Conservation (phyloP, 495 filamentous ascomycete species). For the Aspergillus ostianus region DNA sequence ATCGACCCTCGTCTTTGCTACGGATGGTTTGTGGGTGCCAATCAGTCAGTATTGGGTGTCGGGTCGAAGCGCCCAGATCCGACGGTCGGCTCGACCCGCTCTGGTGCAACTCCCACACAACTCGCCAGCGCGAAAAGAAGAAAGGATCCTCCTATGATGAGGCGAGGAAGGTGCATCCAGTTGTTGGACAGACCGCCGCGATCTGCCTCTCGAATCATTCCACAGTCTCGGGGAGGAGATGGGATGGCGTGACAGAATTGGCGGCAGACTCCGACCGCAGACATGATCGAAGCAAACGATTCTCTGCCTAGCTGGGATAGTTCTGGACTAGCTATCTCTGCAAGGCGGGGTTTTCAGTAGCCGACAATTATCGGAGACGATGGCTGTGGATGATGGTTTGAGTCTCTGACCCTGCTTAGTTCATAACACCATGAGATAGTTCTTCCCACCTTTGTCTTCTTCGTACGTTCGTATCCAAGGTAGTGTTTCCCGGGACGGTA, state of each 20-base stretch:
- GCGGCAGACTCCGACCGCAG: not conserved
- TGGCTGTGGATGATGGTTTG: not conserved
- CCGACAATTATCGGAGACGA: not conserved
- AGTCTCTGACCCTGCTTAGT: too few relatives aligned
- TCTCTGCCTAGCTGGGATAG: not conserved
- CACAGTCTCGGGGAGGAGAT: not conserved
- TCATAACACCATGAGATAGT: not conserved
- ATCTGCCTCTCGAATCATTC: not conserved
- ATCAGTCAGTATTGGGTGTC: constrained; percentile 1
- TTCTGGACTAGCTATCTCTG: not conserved
- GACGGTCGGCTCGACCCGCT: constrained; percentile 12
- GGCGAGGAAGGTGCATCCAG: not conserved
- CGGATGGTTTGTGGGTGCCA: not conserved
- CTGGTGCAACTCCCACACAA: not conserved
- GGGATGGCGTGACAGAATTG: not conserved
- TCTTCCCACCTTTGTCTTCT: not conserved
- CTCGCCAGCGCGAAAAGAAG: too few relatives aligned
- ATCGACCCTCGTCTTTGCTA: not conserved
- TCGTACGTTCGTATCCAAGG: not conserved
- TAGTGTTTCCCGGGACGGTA: not conserved
- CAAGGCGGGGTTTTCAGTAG: not conserved
- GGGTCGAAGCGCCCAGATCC: constrained; percentile 11
- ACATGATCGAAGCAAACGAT: not conserved
- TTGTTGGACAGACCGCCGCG: not conserved
- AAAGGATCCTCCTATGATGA: not conserved